These are phyloP conservation scores for Tetracladium setigerum DNA, from an alignment of 495 filamentous ascomycete genomes.

Conservation along the genomic window DNA sequence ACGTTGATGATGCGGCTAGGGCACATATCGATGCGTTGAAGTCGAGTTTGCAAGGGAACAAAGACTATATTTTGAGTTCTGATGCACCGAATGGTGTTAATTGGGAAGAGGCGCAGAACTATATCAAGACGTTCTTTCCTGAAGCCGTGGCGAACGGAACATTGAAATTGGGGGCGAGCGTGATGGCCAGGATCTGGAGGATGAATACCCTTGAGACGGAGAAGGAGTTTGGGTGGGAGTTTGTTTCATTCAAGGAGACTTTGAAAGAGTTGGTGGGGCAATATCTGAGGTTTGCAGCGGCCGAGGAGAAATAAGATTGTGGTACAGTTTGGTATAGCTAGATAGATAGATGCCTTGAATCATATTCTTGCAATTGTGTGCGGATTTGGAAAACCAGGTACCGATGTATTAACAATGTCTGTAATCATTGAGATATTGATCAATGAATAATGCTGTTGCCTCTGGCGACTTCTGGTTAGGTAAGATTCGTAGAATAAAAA, in stretches of 20 bases:
- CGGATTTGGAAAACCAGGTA: not conserved
- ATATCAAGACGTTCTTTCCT: slow-evolving; percentile 30
- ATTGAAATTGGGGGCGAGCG: slow-evolving; percentile 30
- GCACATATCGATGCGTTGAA: slow-evolving; percentile 35
- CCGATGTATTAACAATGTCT: not conserved
- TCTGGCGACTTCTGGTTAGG: too few species aligned
- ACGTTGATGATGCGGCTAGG: slow-evolving; percentile 36
- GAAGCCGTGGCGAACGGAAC: slow-evolving; percentile 30
- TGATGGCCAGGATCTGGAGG: slow-evolving; percentile 27
- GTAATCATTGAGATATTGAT: not conserved
- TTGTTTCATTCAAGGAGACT: slow-evolving; percentile 36
- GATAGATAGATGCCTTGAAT: slow-evolving; percentile 1
- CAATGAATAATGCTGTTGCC: too few species aligned
- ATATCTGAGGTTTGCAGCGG: slow-evolving; percentile 23
- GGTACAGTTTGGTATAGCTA: not conserved
- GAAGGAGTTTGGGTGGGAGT: slow-evolving; percentile 37
- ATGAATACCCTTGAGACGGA: slow-evolving; percentile 36
- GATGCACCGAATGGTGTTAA: slow-evolving; percentile 19
- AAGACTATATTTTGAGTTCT: slow-evolving; percentile 28
- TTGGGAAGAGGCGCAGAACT: slow-evolving; percentile 37
- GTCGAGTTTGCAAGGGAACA: slow-evolving; percentile 28
- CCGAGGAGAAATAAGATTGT: slow-evolving; percentile 6
- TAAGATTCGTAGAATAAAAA: too few species aligned
- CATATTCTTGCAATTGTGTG: slow-evolving; percentile 1
- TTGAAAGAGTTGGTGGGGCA: slow-evolving; percentile 31